phyloP scores from a whole-genome alignment of 768 basidiomycete genomes.

The Paxillus ammoniavirescens region DNA sequence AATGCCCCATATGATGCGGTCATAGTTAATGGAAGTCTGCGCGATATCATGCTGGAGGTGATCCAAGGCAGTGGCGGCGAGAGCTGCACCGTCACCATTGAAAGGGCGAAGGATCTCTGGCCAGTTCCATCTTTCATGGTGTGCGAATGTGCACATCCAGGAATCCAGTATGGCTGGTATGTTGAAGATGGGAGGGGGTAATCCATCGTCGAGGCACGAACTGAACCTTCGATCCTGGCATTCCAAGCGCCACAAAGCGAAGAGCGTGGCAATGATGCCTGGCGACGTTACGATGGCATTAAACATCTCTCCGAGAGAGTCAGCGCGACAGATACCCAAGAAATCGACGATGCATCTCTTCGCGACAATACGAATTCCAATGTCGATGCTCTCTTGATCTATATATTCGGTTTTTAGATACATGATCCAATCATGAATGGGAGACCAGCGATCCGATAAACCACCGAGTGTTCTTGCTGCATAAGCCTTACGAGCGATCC shows the following conservation, averaged over 20 bases:
- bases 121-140: slow-evolving; percentile 26
- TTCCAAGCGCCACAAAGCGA: slow-evolving; percentile 30
- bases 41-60: slow-evolving; percentile 25
- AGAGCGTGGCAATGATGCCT: slow-evolving; percentile 17
- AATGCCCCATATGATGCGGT: slow-evolving; percentile 29
- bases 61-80: slow-evolving; percentile 23
- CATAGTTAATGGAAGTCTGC: slow-evolving; percentile 20
- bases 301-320: slow-evolving; percentile 17
- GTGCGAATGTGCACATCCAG: slow-evolving; percentile 27
- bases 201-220: slow-evolving; percentile 1
- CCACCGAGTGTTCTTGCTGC: background rate
- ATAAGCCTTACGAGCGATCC: background rate
- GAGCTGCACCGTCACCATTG: slow-evolving; percentile 9
- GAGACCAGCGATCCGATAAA: slow-evolving; percentile 17
- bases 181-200: slow-evolving; percentile 2
- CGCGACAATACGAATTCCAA: slow-evolving; percentile 19
- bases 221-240: slow-evolving; percentile 18
- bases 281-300: slow-evolving; percentile 15
- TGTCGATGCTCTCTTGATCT: slow-evolving; percentile 16
- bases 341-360: slow-evolving; percentile 21
- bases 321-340: slow-evolving; percentile 16
- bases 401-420: slow-evolving; percentile 23
- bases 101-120: slow-evolving; percentile 25
- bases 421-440: slow-evolving; percentile 24
- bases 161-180: slow-evolving; percentile 20